phyloP scores from a whole-genome alignment of 2,329 filamentous ascomycete species.

The Colletotrichum orbiculare region DNA sequence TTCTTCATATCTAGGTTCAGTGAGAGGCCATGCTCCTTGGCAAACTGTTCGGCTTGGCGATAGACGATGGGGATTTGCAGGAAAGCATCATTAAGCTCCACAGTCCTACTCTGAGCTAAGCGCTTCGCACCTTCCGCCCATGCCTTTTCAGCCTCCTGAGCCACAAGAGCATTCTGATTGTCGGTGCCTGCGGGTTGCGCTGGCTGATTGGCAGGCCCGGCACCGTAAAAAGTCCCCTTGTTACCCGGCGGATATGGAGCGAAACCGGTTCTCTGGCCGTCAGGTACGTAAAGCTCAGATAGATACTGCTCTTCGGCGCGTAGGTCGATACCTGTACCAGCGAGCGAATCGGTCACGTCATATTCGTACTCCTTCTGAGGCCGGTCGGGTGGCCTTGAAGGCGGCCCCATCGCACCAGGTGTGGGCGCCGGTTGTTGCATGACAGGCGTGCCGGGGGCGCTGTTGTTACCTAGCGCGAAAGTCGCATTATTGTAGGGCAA shows the following conservation, averaged over 20 bases:
- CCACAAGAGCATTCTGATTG: slow-evolving; percentile 72
- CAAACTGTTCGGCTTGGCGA: slow-evolving; percentile 68
- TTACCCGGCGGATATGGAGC: slow-evolving; percentile 65
- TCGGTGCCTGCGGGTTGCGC: slow-evolving; percentile 56
- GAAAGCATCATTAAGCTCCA: slow-evolving; percentile 81
- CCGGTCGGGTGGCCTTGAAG: slow-evolving; percentile 70
- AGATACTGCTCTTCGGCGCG: slow-evolving; percentile 87
- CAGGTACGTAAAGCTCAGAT: slow-evolving; percentile 72
- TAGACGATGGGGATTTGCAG: slow-evolving; percentile 72
- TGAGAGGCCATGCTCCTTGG: slow-evolving; percentile 66
- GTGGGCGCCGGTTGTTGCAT: slow-evolving; percentile 42
- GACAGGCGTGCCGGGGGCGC: slow-evolving; percentile 22
- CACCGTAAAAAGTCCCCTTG: slow-evolving; percentile 71
- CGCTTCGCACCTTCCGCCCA: slow-evolving; percentile 74
- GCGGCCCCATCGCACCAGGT: slow-evolving; percentile 64
- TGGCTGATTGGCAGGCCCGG: slow-evolving; percentile 74
- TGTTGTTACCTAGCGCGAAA: slow-evolving; percentile 34
- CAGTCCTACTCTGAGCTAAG: slow-evolving; percentile 69
- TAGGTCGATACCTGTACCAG: slow-evolving; percentile 87
- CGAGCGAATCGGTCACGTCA: slow-evolving; percentile 85
- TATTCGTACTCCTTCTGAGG: slow-evolving; percentile 73
- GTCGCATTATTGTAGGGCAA: slow-evolving; percentile 40
- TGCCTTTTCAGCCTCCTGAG: slow-evolving; percentile 72
- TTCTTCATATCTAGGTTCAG: slow-evolving; percentile 68
- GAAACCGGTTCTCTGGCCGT: slow-evolving; percentile 61